phyloP scores from a whole-genome alignment of 352 stramenopile genomes.

The Blastocystis sp. region DNA sequence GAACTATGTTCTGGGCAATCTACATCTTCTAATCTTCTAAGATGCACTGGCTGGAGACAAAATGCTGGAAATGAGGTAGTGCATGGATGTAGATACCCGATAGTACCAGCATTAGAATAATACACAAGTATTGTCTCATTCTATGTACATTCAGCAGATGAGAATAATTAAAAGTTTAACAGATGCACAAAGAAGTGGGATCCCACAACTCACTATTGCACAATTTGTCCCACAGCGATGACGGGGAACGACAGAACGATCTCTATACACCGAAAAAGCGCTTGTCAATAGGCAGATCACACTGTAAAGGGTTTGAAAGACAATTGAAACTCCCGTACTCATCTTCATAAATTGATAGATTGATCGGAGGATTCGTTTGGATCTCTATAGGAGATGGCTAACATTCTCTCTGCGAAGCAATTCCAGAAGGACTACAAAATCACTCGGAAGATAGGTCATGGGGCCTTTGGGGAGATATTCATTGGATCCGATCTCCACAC shows the following conservation, averaged over 20 bases:
- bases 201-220: background rate
- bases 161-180: background rate
- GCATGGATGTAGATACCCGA: background rate
- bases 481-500: conserved; percentile 79
- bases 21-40: background rate
- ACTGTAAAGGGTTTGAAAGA: too few relatives aligned
- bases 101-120: background rate
- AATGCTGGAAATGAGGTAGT: background rate
- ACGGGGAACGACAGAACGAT: too few relatives aligned
- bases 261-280: too few relatives aligned
- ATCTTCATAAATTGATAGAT: background rate
- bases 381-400: background rate
- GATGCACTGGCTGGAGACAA: background rate
- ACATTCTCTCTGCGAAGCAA: background rate
- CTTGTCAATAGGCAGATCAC: too few relatives aligned
- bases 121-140: background rate
- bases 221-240: too few relatives aligned
- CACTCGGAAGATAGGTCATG: conserved; percentile 95
- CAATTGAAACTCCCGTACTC: background rate
- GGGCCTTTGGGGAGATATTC: conserved; percentile 99
- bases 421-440: conserved; percentile 82
- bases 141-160: background rate
- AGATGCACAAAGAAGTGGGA: background rate
- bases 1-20: background rate
- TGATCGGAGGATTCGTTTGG: background rate